Evolutionary conservation across 208 protist genomes (phyloP).

Genomic region (Leishmania braziliensis): DNA sequence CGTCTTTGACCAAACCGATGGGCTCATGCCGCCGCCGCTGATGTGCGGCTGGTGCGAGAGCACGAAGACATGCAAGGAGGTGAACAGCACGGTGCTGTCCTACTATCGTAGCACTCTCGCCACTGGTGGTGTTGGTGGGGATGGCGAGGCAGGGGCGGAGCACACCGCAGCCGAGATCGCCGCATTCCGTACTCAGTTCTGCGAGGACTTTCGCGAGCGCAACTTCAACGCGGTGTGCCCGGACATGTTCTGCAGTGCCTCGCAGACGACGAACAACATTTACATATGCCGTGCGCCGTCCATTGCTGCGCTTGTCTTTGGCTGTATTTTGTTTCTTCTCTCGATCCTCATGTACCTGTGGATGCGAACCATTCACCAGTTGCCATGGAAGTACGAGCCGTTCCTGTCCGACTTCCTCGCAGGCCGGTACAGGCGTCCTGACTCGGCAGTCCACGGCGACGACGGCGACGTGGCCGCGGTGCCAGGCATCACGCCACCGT

Average conservation of each 20-base stretch:
- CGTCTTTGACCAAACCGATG: constrained; percentile 58
- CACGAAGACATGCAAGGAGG: constrained; percentile 40
- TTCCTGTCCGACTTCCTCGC: constrained; percentile 35
- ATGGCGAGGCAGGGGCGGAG: neutral
- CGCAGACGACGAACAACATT: constrained; percentile 64
- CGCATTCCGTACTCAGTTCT: constrained; percentile 28
- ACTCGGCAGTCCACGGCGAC: constrained; percentile 7
- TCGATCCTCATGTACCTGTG: constrained; percentile 43
- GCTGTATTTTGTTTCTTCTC: constrained; percentile 38
- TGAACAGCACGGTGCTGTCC: constrained; percentile 33
- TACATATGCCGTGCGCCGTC: constrained; percentile 58
- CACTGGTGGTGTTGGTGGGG: neutral
- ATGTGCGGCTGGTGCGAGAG: constrained; percentile 56
- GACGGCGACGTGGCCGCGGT: neutral
- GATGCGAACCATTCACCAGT: constrained; percentile 44
- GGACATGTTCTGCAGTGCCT: constrained; percentile 54
- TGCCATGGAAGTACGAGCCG: constrained; percentile 73
- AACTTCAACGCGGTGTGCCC: constrained; percentile 42
- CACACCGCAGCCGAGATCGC: constrained; percentile 20
- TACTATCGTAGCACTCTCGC: constrained; percentile 12
- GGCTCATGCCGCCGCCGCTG: constrained; percentile 43
- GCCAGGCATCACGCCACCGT: neutral
- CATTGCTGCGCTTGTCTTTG: constrained; percentile 40
- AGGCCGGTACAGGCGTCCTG: neutral
- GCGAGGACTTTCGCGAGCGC: constrained; percentile 44